Conservation (phyloP, 495 filamentous ascomycete species). For the Penicillium angulare region DNA sequence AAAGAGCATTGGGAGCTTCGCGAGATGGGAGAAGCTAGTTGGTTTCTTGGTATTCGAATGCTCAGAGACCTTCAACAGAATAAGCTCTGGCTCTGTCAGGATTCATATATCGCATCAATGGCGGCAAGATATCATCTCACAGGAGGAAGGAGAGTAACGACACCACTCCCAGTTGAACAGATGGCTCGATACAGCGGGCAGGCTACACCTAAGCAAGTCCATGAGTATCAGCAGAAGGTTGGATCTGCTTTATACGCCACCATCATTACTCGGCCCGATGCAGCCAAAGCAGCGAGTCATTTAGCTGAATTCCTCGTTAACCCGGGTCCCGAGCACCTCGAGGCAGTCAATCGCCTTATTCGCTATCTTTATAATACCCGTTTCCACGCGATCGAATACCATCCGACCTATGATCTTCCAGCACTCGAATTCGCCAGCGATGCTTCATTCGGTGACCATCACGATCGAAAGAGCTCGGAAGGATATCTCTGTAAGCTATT, state of each 20-base stretch:
- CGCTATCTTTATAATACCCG: constrained; percentile 15
- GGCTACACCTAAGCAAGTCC: not conserved
- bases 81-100: constrained; percentile 18
- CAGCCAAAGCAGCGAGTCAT: constrained; percentile 5
- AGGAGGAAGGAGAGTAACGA: not conserved
- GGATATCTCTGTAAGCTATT: constrained; percentile 19
- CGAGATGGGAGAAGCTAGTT: constrained; percentile 8
- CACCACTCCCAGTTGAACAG: constrained; percentile 6
- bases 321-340: constrained; percentile 11
- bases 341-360: constrained; percentile 11
- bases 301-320: constrained; percentile 24
- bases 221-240: constrained; percentile 24
- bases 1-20: constrained; percentile 5
- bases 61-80: constrained; percentile 8
- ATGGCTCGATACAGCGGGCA: not conserved
- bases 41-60: constrained; percentile 21
- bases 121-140: constrained; percentile 11
- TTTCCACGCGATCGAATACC: constrained; percentile 5
- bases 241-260: constrained; percentile 24
- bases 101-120: constrained; percentile 19
- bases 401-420: not conserved
- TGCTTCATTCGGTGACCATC: constrained; percentile 18
- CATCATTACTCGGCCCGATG: constrained; percentile 20
- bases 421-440: constrained; percentile 11
- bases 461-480: constrained; percentile 13